phyloP scores from a whole-genome alignment of 306 rosid species.

The Coriaria nepalensis region DNA sequence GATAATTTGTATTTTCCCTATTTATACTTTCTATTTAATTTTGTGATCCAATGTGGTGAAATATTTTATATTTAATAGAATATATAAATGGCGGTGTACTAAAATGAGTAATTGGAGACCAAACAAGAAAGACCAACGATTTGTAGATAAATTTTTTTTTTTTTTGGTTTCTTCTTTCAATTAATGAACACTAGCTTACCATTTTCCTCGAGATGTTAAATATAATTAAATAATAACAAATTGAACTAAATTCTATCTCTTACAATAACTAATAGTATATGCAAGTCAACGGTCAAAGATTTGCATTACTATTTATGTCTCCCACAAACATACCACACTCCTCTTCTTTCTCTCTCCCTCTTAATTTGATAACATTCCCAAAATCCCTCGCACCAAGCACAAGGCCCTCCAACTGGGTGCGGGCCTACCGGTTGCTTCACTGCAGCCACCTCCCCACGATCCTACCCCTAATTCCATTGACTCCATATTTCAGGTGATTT shows the following conservation, averaged over 20 bases:
- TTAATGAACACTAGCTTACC: background rate
- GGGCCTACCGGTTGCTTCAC: constrained; percentile 55
- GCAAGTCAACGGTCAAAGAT: constrained; percentile 40
- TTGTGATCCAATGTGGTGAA: too few relatives aligned
- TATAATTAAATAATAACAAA: constrained; percentile 8
- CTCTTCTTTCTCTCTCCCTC: background rate
- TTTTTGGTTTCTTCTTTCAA: background rate
- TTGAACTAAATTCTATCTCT: background rate
- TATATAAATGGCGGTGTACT: background rate
- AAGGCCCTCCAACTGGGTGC: constrained; percentile 34
- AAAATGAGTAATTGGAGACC: constrained; percentile 3
- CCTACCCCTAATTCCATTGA: constrained; percentile 14
- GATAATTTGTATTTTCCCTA: too few relatives aligned
- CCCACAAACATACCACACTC: background rate
- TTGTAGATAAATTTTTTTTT: background rate
- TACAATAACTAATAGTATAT: background rate
- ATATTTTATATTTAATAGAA: too few relatives aligned
- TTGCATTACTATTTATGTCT: background rate
- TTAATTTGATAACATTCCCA: constrained; percentile 38
- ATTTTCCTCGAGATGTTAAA: constrained; percentile 66
- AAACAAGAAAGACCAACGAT: constrained; percentile 9
- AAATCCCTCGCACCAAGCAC: constrained; percentile 67
- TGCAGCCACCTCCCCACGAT: constrained; percentile 39
- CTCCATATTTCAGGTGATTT: background rate
- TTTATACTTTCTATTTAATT: too few relatives aligned